These are phyloP conservation scores for Anthracocystis panici-leucophaei DNA, from an alignment of 1,284 basidiomycete genomes.

Conservation along the genomic window DNA sequence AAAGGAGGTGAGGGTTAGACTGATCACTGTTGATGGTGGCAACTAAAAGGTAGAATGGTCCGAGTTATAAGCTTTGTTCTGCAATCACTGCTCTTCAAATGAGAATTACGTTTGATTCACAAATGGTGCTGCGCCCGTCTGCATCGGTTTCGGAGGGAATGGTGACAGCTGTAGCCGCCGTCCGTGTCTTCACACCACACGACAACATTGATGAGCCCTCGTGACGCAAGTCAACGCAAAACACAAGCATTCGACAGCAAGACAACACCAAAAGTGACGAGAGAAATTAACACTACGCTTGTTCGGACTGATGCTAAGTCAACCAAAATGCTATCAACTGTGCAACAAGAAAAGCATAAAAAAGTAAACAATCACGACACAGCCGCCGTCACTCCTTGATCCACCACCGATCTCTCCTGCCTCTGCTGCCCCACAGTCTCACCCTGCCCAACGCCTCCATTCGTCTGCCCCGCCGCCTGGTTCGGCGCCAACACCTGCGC, in stretches of 20 bases:
- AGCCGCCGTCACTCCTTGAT: too few relatives aligned
- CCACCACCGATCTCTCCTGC: neutral
- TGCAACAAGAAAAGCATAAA: too few relatives aligned
- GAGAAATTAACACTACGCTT: neutral
- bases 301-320: constrained; percentile 5
- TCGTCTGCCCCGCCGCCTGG: constrained; percentile 1
- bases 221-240: neutral
- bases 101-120: too few relatives aligned
- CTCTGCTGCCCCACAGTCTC: neutral
- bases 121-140: too few relatives aligned
- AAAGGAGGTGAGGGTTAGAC: constrained; percentile 53
- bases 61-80: neutral
- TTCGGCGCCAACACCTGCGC: constrained; percentile 34
- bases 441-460: neutral
- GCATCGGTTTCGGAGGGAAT: too few relatives aligned
- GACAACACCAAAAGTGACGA: too few relatives aligned
- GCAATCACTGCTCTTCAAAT: too few relatives aligned
- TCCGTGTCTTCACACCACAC: neutral
- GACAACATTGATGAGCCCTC: too few relatives aligned
- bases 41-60: neutral
- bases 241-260: too few relatives aligned
- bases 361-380: too few relatives aligned
- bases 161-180: too few relatives aligned
- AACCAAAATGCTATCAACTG: too few relatives aligned
- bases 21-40: constrained; percentile 41